phyloP scores from a whole-genome alignment of 176 grass and related monocot species.

The Zoysia japonica region DNA sequence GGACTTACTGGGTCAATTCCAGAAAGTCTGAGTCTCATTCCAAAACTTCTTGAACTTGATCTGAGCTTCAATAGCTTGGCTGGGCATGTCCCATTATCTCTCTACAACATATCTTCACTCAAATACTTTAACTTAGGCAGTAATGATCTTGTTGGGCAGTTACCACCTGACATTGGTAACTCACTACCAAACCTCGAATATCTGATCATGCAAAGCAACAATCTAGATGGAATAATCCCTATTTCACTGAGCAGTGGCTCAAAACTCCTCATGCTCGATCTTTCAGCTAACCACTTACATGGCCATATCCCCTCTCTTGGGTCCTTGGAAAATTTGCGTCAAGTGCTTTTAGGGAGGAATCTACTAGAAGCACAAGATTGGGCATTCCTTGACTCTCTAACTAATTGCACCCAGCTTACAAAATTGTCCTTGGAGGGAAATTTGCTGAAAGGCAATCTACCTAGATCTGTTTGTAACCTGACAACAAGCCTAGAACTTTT shows the following conservation, averaged over 20 bases:
- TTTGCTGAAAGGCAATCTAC: too few relatives aligned
- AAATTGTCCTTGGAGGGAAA: neutral
- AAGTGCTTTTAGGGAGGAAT: too few relatives aligned
- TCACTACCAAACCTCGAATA: slow-evolving; percentile 7
- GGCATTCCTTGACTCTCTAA: slow-evolving; percentile 19
- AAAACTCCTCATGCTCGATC: too few relatives aligned
- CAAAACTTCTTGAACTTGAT: neutral
- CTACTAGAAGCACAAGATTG: neutral
- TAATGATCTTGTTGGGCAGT: slow-evolving; percentile 29
- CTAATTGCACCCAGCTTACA: slow-evolving; percentile 25
- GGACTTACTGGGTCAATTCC: too few relatives aligned
- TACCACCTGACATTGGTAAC: slow-evolving; percentile 7
- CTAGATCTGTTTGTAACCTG: too few relatives aligned
- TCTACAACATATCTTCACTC: slow-evolving; percentile 26
- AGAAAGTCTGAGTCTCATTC: too few relatives aligned
- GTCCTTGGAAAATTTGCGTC: too few relatives aligned
- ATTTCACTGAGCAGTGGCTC: neutral
- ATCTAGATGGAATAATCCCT: neutral
- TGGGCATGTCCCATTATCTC: neutral
- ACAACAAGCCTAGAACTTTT: neutral
- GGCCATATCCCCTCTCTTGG: too few relatives aligned
- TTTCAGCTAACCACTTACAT: too few relatives aligned
- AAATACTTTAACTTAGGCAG: neutral
- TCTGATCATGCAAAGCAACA: slow-evolving; percentile 22
- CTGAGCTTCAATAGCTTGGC: slow-evolving; percentile 31